phyloP scores from a whole-genome alignment of 2,329 filamentous ascomycete species.

The Trichoderma asperellum region DNA sequence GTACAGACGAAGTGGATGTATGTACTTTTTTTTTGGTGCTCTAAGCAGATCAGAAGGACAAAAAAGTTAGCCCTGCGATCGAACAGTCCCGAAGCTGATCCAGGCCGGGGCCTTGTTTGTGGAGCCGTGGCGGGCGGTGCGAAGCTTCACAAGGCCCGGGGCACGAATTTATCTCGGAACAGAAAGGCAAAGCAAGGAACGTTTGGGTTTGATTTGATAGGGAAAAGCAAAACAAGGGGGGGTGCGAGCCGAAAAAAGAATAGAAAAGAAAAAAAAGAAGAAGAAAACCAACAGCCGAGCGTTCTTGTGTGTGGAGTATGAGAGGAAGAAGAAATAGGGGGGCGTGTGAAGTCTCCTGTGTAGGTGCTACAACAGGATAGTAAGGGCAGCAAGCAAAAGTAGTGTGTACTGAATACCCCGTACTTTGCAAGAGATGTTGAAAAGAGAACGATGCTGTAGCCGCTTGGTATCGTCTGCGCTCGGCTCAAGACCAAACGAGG shows the following conservation, averaged over 20 bases:
- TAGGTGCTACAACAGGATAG: background rate
- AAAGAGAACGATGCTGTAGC: background rate
- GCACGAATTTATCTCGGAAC: slow-evolving; percentile 46
- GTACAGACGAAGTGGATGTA: slow-evolving; percentile 14
- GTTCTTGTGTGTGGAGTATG: slow-evolving; percentile 20
- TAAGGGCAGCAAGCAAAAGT: background rate
- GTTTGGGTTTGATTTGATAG: background rate
- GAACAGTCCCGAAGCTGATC: slow-evolving; percentile 24
- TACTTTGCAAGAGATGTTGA: background rate
- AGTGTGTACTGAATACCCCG: background rate
- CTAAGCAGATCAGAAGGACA: slow-evolving; percentile 17
- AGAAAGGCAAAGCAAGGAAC: background rate
- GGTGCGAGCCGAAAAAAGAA: background rate
- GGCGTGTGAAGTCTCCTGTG: slow-evolving; percentile 13
- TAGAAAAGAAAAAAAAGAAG: background rate
- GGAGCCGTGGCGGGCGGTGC: slow-evolving; percentile 31
- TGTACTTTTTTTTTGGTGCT: slow-evolving; percentile 7
- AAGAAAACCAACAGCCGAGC: background rate
- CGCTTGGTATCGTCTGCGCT: slow-evolving; percentile 22
- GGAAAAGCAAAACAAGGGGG: slow-evolving; percentile 11
- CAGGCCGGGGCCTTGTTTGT: slow-evolving; percentile 20
- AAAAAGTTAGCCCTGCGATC: slow-evolving; percentile 18
- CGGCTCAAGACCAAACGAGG: slow-evolving; percentile 10
- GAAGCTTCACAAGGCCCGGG: slow-evolving; percentile 29
- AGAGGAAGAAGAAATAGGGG: background rate